phyloP scores from a whole-genome alignment of 441 rosid species.

The Populus hybrid region DNA sequence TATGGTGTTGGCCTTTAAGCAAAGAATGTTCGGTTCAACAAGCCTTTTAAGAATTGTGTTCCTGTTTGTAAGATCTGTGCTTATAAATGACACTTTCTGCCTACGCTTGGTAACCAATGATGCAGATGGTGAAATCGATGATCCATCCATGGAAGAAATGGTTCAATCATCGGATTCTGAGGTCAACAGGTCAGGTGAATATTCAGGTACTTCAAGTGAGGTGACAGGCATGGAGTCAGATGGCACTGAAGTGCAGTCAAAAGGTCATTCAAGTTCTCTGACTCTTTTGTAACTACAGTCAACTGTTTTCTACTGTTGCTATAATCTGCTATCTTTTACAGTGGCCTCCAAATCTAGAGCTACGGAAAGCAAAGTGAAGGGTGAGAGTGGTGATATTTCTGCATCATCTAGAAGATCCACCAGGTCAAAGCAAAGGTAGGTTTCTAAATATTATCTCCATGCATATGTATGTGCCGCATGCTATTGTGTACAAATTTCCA shows the following conservation, averaged over 20 bases:
- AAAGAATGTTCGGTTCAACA: too few species aligned
- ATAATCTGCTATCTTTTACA: constrained; percentile 21
- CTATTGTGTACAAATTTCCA: not conserved
- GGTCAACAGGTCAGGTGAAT: constrained; percentile 29
- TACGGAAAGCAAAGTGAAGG: constrained; percentile 29
- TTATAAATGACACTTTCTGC: not conserved
- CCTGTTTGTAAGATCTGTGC: not conserved
- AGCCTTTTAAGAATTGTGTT: not conserved
- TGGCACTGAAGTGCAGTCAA: constrained; percentile 37
- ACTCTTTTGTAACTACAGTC: not conserved
- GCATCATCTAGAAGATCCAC: constrained; percentile 26
- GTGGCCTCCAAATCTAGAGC: constrained; percentile 32
- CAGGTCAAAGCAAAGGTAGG: constrained; percentile 39
- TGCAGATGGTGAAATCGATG: constrained; percentile 55
- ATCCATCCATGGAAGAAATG: constrained; percentile 41
- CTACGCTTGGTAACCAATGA: constrained; percentile 6
- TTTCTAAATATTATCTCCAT: not conserved
- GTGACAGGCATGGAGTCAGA: constrained; percentile 35
- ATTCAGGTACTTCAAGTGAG: constrained; percentile 39
- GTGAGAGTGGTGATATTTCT: constrained; percentile 19
- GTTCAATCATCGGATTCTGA: constrained; percentile 24
- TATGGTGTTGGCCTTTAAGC: not conserved
- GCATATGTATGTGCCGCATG: too few species aligned
- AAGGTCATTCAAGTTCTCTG: constrained; percentile 30
- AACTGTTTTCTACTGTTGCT: not conserved